Conservation (phyloP, 148 eudicot genomes). For the Rheum nobile region DNA sequence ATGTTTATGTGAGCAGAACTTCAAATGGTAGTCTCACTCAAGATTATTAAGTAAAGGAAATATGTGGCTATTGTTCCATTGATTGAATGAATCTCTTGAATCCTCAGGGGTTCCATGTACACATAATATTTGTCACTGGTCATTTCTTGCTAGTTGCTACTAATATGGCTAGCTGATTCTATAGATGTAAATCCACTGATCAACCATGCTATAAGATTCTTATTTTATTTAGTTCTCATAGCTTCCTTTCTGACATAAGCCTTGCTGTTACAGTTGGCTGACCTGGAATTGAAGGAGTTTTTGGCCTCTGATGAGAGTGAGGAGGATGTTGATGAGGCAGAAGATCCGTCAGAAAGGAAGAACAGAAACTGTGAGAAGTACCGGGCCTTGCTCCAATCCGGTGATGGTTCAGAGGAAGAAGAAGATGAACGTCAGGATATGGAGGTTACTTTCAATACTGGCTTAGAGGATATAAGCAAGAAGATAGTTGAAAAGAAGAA, state of each 20-base stretch:
- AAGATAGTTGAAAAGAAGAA: conserved; percentile 79
- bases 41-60: neutral
- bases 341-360: conserved; percentile 23
- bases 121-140: neutral
- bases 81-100: neutral
- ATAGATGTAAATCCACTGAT: neutral
- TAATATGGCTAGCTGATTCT: neutral
- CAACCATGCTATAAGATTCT: neutral
- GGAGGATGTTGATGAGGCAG: conserved; percentile 32
- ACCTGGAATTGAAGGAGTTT: conserved; percentile 59
- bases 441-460: conserved; percentile 95
- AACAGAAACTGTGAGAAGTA: conserved; percentile 43
- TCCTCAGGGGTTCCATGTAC: neutral
- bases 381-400: conserved; percentile 61
- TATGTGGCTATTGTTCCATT: neutral
- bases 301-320: conserved; percentile 85
- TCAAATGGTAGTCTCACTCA: neutral
- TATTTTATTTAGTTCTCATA: neutral
- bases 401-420: conserved; percentile 51
- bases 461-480: conserved; percentile 87
- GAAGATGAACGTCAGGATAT: conserved; percentile 69
- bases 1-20: neutral
- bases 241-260: conserved; percentile 3
- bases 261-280: conserved; percentile 40
- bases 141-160: neutral